Base-by-base conservation (phyloP, 1,284 basidiomycete species). In the Trichosporon sp. region DNA sequence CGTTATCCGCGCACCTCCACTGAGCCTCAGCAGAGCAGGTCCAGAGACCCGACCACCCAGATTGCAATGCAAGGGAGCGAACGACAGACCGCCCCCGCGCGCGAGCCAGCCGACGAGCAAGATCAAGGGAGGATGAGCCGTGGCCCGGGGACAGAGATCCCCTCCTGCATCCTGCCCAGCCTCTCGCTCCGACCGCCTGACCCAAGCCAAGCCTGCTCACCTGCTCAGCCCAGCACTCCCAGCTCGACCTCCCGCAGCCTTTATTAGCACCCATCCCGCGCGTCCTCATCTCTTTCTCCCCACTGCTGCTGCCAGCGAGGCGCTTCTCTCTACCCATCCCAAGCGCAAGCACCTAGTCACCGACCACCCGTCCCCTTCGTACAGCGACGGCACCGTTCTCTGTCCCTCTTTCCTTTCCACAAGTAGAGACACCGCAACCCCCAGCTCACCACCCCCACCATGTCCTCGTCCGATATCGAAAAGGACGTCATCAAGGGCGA, bases 401-500 rank as follows among this genome's bases (percentile, higher is more conserved):
- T 7, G 31, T 42, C 27, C 12, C 12, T 44, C 13, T 29, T n/a
- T 29, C 27, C 42, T 42, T 62, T 42, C 58, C 23, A 23, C 21
- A 27, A 42, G 21, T 60, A 60, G 56, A 38, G 56, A 56, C 35
- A 58, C 23, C 35, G 34, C 32, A 13, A 18, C 32, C n/a, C 32
- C 32, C 64, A 21, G 2, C 32, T 23, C 47, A 9, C 9, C 47
- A n/a, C 25, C 29, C 35, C 8, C 25, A 56, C 25, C 66, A 68
- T 68, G 66, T 68, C 66, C 15, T 51, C 65, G 42, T 60, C 44
- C 25, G 68, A 68, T 44, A 35, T 65, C 18, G 68, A 68, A 38
- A 68, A 68, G 53, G 42, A 62, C 56, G 31, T 62, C 29, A 64
- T 29, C 53, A 62, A 65, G 56, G 58, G 34, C 67, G 62, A 64